A percentile compares a stretch with the other conserved stretches of the same genome.
phyloP scores from a whole-genome alignment of 73 alveolate genomes.

The Paraurostyla sp. region DNA sequence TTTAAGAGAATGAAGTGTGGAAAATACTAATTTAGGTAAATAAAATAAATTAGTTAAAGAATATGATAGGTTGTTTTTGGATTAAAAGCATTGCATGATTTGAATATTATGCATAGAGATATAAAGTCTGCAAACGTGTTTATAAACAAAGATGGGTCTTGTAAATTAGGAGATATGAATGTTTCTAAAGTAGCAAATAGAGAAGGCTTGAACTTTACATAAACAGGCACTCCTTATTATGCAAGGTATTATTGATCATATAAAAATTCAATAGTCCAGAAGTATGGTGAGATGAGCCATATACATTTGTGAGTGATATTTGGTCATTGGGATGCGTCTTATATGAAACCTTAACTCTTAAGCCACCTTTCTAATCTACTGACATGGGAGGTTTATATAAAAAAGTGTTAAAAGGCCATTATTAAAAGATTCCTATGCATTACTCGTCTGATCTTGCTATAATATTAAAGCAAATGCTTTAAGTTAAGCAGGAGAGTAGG shows the following conservation, averaged over 20 bases:
- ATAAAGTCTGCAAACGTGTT: conserved; percentile 88
- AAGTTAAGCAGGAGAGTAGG: conserved; percentile 77
- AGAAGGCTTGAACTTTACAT: conserved; percentile 87
- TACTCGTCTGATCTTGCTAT: conserved; percentile 80
- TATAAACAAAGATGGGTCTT: conserved; percentile 80
- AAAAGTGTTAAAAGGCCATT: conserved; percentile 87
- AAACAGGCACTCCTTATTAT: conserved; percentile 96
- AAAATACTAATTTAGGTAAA: conserved; percentile 81
- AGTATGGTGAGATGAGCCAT: conserved; percentile 91
- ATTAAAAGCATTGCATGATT: conserved; percentile 83
- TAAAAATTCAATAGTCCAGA: conserved; percentile 77
- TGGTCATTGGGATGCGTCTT: conserved; percentile 92
- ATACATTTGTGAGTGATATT: conserved; percentile 86
- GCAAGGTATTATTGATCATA: conserved; percentile 76
- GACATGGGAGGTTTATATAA: conserved; percentile 86
- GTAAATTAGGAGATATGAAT: conserved; percentile 90
- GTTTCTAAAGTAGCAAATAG: conserved; percentile 84
- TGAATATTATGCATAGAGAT: conserved; percentile 87
- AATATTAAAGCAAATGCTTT: conserved; percentile 70
- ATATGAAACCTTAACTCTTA: conserved; percentile 84
- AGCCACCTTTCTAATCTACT: conserved; percentile 86
- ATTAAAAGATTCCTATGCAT: conserved; percentile 73
- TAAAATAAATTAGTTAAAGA: background rate
- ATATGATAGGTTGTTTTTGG: conserved; percentile 64
- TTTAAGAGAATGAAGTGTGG: conserved; percentile 91